These are phyloP conservation scores for Epichloe gansuensis DNA, from an alignment of 2,329 filamentous ascomycete genomes.

Conservation along the genomic window DNA sequence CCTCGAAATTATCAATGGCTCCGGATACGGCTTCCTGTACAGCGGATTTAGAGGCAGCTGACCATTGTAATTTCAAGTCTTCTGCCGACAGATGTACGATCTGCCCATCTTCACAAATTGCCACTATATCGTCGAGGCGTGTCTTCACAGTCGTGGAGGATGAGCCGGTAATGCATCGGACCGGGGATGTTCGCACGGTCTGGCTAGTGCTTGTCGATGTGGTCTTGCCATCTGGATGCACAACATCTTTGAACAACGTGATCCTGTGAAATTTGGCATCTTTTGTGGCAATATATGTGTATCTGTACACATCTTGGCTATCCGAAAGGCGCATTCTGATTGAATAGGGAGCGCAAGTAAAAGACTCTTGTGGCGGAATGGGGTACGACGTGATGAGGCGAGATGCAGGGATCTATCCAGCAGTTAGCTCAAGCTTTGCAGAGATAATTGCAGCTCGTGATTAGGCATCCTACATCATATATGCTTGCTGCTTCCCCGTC, in stretches of 20 bases:
- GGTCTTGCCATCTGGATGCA: slow-evolving; percentile 38
- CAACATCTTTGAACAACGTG: slow-evolving; percentile 46
- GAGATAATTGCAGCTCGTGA: too few relatives aligned
- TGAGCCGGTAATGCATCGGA: slow-evolving; percentile 24
- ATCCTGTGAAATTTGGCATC: slow-evolving; percentile 37
- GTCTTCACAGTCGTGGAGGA: slow-evolving; percentile 15
- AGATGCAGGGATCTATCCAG: slow-evolving; percentile 42
- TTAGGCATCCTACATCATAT: slow-evolving; percentile 42
- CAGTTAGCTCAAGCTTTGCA: background rate
- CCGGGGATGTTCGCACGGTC: slow-evolving; percentile 26
- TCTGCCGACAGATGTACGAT: slow-evolving; percentile 50
- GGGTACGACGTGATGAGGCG: slow-evolving; percentile 55
- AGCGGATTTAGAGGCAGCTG: slow-evolving; percentile 20
- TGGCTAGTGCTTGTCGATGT: slow-evolving; percentile 36
- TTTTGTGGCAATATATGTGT: slow-evolving; percentile 48
- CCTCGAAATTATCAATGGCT: slow-evolving; percentile 25
- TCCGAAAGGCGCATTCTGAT: slow-evolving; percentile 38
- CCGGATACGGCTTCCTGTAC: slow-evolving; percentile 24
- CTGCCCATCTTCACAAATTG: slow-evolving; percentile 48
- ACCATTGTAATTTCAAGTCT: slow-evolving; percentile 23
- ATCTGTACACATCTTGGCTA: slow-evolving; percentile 38
- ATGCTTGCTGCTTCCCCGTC: slow-evolving; percentile 55
- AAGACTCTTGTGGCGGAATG: slow-evolving; percentile 50
- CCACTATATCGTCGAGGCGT: slow-evolving; percentile 31
- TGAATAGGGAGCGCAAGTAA: slow-evolving; percentile 50